Evolutionary conservation across 495 filamentous ascomycete genomes (phyloP).

Genomic region (Rhizodiscina lignyota): DNA sequence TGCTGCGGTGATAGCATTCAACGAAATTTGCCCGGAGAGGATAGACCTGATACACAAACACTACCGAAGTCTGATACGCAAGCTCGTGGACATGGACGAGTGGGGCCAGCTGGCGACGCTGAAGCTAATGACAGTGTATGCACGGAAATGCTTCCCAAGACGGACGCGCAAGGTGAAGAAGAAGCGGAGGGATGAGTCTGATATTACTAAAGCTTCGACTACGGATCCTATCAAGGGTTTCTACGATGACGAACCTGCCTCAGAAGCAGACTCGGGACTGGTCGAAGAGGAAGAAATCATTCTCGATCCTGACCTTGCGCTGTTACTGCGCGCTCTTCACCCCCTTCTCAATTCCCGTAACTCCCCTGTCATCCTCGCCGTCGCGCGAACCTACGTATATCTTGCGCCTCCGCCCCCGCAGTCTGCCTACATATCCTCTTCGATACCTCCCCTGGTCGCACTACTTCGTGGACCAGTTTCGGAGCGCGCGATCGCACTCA

Average conservation of each 20-base stretch:
- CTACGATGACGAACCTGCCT: conserved; percentile 50
- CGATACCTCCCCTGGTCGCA: conserved; percentile 47
- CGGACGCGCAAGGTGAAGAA: conserved; percentile 39
- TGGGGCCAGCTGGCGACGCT: conserved; percentile 83
- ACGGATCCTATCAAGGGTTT: conserved; percentile 39
- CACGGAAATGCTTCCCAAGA: conserved; percentile 73
- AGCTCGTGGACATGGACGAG: conserved; percentile 97
- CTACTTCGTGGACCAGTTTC: conserved; percentile 71
- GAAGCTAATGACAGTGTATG: conserved; percentile 65
- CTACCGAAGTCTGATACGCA: conserved; percentile 67
- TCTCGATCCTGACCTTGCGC: conserved; percentile 67
- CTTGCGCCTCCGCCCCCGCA: conserved; percentile 38
- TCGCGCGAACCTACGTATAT: conserved; percentile 69
- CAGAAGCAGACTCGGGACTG: conserved; percentile 21
- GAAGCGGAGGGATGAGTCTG: conserved; percentile 21
- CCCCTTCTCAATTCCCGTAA: conserved; percentile 84
- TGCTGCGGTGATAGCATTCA: conserved; percentile 73
- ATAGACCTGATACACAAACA: conserved; percentile 80
- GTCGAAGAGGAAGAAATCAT: conserved; percentile 38
- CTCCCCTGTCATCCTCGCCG: conserved; percentile 77
- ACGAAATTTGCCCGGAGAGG: conserved; percentile 74
- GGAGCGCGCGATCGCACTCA: conserved; percentile 73
- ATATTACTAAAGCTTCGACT: conserved; percentile 8
- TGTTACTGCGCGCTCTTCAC: conserved; percentile 64
- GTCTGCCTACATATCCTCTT: conserved; percentile 37